Percentiles rank a stretch among this genome's conserved stretches.
Conservation (phyloP, 2,329 filamentous ascomycete genomes). For the Botrytis galanthina region DNA sequence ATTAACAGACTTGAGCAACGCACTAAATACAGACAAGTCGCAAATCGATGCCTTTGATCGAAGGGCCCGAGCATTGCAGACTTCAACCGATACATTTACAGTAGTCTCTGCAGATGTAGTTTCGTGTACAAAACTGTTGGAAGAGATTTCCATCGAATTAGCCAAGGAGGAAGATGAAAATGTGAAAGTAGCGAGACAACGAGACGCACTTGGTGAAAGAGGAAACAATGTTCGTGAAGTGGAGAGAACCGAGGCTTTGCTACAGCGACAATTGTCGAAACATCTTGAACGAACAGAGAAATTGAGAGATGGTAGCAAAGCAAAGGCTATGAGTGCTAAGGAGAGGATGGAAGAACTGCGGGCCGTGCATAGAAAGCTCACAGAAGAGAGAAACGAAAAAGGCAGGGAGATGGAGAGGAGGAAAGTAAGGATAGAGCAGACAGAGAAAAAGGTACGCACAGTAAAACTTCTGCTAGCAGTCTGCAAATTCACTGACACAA, state of each 20-base stretch:
- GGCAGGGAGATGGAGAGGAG: constrained; percentile 88
- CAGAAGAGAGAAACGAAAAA: constrained; percentile 82
- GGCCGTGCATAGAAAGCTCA: constrained; percentile 73
- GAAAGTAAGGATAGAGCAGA: constrained; percentile 93
- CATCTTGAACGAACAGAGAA: constrained; percentile 86
- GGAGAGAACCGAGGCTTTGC: constrained; percentile 78
- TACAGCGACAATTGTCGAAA: constrained; percentile 79
- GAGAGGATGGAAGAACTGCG: constrained; percentile 88
- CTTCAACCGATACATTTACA: constrained; percentile 83
- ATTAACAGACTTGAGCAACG: constrained; percentile 77
- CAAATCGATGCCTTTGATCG: constrained; percentile 87
- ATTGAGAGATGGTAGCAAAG: constrained; percentile 73
- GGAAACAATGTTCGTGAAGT: constrained; percentile 89
- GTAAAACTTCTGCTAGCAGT: neutral
- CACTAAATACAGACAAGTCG: constrained; percentile 71
- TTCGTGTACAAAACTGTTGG: constrained; percentile 82
- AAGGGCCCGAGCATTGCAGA: constrained; percentile 84
- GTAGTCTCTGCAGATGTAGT: constrained; percentile 83
- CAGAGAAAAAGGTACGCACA: constrained; percentile 87
- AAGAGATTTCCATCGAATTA: constrained; percentile 82
- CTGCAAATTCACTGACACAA: constrained; percentile 13
- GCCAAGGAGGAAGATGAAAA: constrained; percentile 90
- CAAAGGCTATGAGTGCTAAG: constrained; percentile 78
- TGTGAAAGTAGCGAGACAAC: constrained; percentile 73
- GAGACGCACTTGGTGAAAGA: constrained; percentile 82